Conservation (phyloP, 2,329 filamentous ascomycete species). For the Grosmannia huntii region DNA sequence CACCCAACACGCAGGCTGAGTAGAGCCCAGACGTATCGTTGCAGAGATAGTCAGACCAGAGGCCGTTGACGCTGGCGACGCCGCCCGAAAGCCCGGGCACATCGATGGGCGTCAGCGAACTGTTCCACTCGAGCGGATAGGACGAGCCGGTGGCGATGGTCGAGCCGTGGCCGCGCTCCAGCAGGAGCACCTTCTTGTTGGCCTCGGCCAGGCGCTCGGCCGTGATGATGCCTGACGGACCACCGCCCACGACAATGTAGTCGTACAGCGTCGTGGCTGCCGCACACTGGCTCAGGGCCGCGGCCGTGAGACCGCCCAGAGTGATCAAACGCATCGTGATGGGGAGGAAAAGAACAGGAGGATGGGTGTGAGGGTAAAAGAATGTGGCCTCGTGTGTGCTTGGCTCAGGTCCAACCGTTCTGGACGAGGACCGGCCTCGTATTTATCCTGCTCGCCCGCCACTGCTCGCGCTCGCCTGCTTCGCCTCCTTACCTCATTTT, state of each 20-base stretch:
- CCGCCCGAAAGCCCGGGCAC: constrained; percentile 49
- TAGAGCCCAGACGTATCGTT: constrained; percentile 41
- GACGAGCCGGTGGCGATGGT: constrained; percentile 5
- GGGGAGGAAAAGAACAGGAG: not conserved
- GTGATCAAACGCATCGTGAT: not conserved
- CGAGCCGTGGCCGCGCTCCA: constrained; percentile 45
- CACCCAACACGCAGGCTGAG: constrained; percentile 57
- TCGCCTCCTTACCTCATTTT: not conserved
- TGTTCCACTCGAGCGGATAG: constrained; percentile 37
- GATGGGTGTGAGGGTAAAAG: not conserved
- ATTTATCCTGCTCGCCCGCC: not conserved
- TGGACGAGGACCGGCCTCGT: not conserved
- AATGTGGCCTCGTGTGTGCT: no score
- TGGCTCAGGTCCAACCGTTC: no score
- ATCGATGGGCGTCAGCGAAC: constrained; percentile 56
- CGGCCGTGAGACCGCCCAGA: not conserved
- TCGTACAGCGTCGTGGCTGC: constrained; percentile 30
- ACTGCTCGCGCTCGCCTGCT: no score
- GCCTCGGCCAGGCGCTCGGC: constrained; percentile 51
- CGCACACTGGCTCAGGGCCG: not conserved
- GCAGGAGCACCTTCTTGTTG: constrained; percentile 51
- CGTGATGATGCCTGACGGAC: constrained; percentile 46
- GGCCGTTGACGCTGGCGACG: constrained; percentile 36
- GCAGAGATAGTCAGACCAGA: constrained; percentile 51
- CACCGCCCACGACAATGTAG: constrained; percentile 52